Percentiles rank a stretch among this genome's conserved stretches.
These are phyloP conservation scores for Serendipita indica DNA, from an alignment of 768 basidiomycete genomes.

Conservation along the genomic window DNA sequence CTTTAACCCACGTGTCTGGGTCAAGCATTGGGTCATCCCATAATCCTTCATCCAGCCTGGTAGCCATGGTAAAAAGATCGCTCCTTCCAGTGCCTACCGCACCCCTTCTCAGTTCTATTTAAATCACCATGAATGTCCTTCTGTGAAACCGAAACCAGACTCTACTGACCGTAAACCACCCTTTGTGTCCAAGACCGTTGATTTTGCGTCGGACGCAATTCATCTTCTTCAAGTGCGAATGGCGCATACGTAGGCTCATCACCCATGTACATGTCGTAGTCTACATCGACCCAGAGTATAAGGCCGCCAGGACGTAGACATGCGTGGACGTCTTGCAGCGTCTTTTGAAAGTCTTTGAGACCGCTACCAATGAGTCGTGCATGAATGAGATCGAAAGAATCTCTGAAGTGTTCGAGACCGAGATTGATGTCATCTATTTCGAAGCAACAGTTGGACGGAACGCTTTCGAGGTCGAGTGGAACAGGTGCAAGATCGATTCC, in stretches of 20 bases:
- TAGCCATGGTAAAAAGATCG: conserved; percentile 1
- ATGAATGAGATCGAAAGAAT: not conserved
- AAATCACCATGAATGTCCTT: not conserved
- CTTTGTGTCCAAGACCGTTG: not conserved
- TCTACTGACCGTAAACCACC: not conserved
- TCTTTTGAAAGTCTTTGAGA: not conserved
- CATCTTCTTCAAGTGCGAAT: too few species aligned
- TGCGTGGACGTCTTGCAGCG: not conserved
- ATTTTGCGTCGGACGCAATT: not conserved
- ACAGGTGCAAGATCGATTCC: not conserved
- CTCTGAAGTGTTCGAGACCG: not conserved
- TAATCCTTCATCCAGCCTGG: not conserved
- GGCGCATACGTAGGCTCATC: not conserved
- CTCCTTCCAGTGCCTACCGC: not conserved
- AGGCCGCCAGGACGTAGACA: not conserved
- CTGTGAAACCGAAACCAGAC: not conserved
- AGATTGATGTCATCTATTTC: not conserved
- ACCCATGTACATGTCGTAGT: not conserved
- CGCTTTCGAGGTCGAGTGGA: not conserved
- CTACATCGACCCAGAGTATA: not conserved
- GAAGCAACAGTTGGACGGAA: not conserved
- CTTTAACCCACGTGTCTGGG: not conserved
- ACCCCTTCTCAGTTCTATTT: not conserved
- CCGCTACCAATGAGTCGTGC: not conserved
- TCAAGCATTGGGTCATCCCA: not conserved